Evolutionary conservation across 352 stramenopile genomes (phyloP).

Genomic region (Globisporangium ultimum): DNA sequence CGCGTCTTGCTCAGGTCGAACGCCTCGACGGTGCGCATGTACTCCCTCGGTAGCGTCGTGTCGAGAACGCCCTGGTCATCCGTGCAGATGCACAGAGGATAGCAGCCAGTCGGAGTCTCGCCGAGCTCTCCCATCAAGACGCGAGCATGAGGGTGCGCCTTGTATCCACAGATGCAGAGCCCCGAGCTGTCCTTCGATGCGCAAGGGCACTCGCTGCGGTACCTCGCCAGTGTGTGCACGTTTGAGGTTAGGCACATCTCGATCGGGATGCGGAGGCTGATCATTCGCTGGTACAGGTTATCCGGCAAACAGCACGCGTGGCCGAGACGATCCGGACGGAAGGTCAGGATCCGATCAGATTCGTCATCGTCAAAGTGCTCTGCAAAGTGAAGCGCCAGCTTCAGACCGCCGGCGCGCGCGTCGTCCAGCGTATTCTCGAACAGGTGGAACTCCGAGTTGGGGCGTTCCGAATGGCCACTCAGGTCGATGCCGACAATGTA

Average conservation of each 20-base stretch:
- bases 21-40: conserved; percentile 69
- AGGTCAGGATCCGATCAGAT: conserved; percentile 78
- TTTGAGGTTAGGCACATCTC: conserved; percentile 95
- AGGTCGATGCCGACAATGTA: conserved; percentile 86
- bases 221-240: conserved; percentile 89
- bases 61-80: conserved; percentile 92
- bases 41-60: conserved; percentile 88
- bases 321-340: conserved; percentile 89
- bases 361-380: conserved; percentile 88
- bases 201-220: conserved; percentile 37
- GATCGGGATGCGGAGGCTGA: conserved; percentile 77
- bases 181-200: conserved; percentile 37
- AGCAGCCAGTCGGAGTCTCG: conserved; percentile 1
- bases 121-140: conserved; percentile 37
- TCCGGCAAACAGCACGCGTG: conserved; percentile 87
- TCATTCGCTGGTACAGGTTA: conserved; percentile 65
- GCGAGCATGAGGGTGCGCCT: conserved; percentile 75
- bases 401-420: conserved; percentile 70
- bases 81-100: conserved; percentile 91
- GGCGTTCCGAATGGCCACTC: conserved; percentile 75
- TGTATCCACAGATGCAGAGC: conserved; percentile 65
- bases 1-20: conserved; percentile 59
- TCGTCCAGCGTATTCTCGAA: conserved; percentile 77
- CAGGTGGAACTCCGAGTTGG: conserved; percentile 78
- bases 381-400: conserved; percentile 91